Evolutionary conservation across 176 grass and related monocot species (phyloP).

Genomic region (Ananas comosus): DNA sequence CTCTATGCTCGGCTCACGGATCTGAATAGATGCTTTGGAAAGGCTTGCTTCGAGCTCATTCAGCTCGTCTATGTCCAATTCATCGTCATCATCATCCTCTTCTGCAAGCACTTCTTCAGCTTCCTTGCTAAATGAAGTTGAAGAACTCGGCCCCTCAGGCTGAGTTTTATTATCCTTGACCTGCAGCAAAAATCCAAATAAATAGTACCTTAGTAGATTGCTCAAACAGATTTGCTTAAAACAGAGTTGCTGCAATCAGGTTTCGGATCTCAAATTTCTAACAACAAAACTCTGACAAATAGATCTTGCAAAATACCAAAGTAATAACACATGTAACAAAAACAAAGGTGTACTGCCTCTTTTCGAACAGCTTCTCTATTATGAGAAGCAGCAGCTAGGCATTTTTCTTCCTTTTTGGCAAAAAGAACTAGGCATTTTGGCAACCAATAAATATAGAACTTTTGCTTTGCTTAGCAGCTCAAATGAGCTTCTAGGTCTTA

Average conservation of each 20-base stretch:
- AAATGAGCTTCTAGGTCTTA: too few species aligned
- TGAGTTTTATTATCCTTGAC: constrained; percentile 30
- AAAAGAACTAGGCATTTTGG: too few species aligned
- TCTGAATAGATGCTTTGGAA: constrained; percentile 62
- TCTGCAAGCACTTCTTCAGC: constrained; percentile 37
- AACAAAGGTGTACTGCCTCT: too few species aligned
- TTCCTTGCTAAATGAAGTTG: constrained; percentile 44
- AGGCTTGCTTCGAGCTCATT: constrained; percentile 93
- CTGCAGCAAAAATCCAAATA: constrained; percentile 20
- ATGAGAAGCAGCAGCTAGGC: too few species aligned
- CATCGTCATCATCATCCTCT: constrained; percentile 50
- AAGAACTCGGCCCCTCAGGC: constrained; percentile 40
- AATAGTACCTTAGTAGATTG: not conserved
- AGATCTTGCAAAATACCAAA: too few species aligned
- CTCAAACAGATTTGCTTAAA: not conserved
- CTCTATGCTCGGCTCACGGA: constrained; percentile 46
- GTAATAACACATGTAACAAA: too few species aligned
- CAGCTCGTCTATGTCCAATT: constrained; percentile 88
- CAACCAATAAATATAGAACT: too few species aligned
- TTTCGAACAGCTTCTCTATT: too few species aligned
- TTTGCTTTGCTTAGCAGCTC: too few species aligned
- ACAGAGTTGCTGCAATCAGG: not conserved
- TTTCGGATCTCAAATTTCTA: too few species aligned
- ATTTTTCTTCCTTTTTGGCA: too few species aligned
- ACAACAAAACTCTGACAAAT: too few species aligned